Evolutionary conservation across 176 grass and related monocot genomes (phyloP), one percentile per base, ranked within the genome.

Genomic region (Rhipidocladum racemiflorum): DNA sequence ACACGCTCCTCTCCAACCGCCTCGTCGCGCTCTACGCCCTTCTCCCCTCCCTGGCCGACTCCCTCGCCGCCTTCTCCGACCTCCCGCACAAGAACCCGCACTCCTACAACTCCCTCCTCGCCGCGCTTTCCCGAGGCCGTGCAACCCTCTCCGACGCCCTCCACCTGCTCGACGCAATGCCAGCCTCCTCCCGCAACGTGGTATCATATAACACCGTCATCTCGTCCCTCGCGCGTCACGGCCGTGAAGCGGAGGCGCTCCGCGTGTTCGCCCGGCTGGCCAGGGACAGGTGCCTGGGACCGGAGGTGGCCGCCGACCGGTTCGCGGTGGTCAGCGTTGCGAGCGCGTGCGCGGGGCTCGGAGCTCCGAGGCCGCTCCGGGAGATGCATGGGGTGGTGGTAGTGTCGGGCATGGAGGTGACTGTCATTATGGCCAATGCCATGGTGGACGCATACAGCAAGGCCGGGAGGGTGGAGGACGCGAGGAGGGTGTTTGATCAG

Each of bases 361-460:
- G 82, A 12, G 84, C 70, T 36, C 39, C 65, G 36, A 72, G 65
- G 60, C 85, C 75, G 18, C 70, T 92, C 39, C 49, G 80, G 25
- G 87, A 92, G 79, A 55, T 90, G 32, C 93, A 95, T n/a, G 87
- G 87, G 0, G 28, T 0, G 2, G 66, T 81, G 16, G 71, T 90
- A 10, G 83, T 82, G 11, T 88, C 83, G 0, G 87, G 74, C n/a
- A 38, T 92, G 60, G 88, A 92, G 53, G 12, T 95, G 45, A 86
- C 78, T 42, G 9, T 88, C 29, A 90, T 92, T 29, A 92, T 92
- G 79, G 70, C 72, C 53, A 95, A 92, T 56, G 87, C 90, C 30
- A 84, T 95, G 88, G 64, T 95, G 40, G 88, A 95, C 29, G 78
- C 93, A 18, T 95, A 92, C 36, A 87, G 90, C 77, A 95, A 95